Base-by-base conservation (phyloP, 1,284 basidiomycete species). In the Ustilago curta region DNA sequence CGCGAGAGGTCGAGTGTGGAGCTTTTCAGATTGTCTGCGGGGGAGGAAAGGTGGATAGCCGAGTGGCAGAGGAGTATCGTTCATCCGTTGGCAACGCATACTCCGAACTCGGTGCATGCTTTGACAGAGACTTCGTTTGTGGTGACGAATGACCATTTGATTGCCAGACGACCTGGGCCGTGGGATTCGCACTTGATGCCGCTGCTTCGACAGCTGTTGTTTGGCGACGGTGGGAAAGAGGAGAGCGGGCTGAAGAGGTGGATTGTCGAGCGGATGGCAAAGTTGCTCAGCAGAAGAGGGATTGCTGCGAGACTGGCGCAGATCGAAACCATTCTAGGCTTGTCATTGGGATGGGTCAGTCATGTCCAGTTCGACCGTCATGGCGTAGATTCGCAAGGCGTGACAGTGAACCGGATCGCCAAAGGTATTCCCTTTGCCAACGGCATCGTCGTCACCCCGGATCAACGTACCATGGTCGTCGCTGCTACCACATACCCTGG, bases 141-240 rank as follows among this genome's bases (percentile, higher is more conserved):
- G 70, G 87, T 92, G 39, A 88, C 88, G 35, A 90, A 92, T 77
- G 91, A 92, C 78, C 91, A 92, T 76, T 81, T 89, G 27, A 82
- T 91, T 76, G 91, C 91, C 0, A 87, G 90, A 8, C 88, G 91
- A 14, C 86, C 69, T 3, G 64, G 52, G 2, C 63, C 59, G 8
- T 9, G 43, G 7, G 1, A 9, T 4, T 23, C 49, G 6, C 70
- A 72, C 29, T 44, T 49, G n/a, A 11, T 53, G 2, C 55, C 60
- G 1, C 21, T 69, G 11, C 60, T 62, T 2, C 2, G 25, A 12
- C 43, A 52, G 14, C 29, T 52, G 16, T 25, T 49, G 45, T 49
- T 48, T 18, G 47, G 29, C n/a, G n/a, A n/a, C 11, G 11, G 35
- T 16, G n/a, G n/a, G 8, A 1, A 19, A 18, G 7, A 19, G 29